These are phyloP conservation scores for Gyrodon lividus DNA, from an alignment of 768 basidiomycete genomes.

Conservation along the genomic window DNA sequence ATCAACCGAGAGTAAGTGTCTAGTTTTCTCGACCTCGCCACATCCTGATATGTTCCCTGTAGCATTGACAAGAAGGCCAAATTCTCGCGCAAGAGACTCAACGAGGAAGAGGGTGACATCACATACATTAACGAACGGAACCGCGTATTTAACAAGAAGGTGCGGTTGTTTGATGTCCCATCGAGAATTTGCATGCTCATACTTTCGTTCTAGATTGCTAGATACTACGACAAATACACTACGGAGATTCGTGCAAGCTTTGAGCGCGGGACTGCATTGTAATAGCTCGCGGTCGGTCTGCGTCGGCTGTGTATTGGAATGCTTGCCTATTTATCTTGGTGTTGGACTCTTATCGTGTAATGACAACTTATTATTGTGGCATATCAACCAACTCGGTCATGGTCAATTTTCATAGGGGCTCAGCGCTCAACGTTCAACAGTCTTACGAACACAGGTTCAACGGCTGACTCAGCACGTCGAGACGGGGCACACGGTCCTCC, in stretches of 20 bases:
- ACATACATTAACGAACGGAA: slow-evolving; percentile 99
- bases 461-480: no score
- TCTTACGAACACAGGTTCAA: no score
- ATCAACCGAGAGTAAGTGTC: slow-evolving; percentile 76
- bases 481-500: no score
- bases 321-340: slow-evolving; percentile 11
- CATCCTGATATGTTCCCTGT: not conserved
- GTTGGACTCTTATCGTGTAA: not conserved
- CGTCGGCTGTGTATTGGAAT: slow-evolving; percentile 4
- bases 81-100: slow-evolving; percentile 84
- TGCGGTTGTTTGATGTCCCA: slow-evolving; percentile 22
- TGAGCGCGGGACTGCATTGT: slow-evolving; percentile 94
- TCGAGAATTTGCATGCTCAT: not conserved
- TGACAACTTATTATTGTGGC: no score
- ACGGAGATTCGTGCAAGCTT: slow-evolving; percentile 95
- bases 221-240: slow-evolving; percentile 97
- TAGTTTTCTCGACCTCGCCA: not conserved
- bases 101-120: slow-evolving; percentile 94
- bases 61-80: slow-evolving; percentile 90
- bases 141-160: slow-evolving; percentile 98
- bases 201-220: slow-evolving; percentile 61
- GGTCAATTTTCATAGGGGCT: no score
- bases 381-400: no score
- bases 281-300: slow-evolving; percentile 21
- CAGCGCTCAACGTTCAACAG: no score